Percentiles rank a stretch among this genome's conserved stretches.
These are phyloP conservation scores for Aspergillus steynii DNA, from an alignment of 495 filamentous ascomycete species.

Conservation along the genomic window DNA sequence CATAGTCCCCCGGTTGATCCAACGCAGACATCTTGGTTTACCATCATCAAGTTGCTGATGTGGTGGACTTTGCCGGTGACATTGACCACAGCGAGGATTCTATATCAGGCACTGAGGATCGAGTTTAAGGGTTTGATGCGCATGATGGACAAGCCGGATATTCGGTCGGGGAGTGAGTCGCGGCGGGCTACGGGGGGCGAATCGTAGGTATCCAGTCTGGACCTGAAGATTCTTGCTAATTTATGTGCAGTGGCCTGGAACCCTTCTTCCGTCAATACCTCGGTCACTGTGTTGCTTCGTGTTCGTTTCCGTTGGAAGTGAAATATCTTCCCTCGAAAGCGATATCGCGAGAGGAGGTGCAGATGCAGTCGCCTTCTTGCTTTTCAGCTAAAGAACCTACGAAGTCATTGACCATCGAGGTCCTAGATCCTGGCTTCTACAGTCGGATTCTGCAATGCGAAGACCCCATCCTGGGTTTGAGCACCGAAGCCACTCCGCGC, in stretches of 20 bases:
- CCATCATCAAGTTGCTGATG: slow-evolving; percentile 2
- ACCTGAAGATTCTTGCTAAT: background rate
- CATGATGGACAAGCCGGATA: slow-evolving; percentile 14
- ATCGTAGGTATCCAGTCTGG: slow-evolving; percentile 1
- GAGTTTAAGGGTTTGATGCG: slow-evolving; percentile 6
- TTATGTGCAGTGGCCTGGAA: slow-evolving; percentile 10
- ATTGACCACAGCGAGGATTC: slow-evolving; percentile 12
- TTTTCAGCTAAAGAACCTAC: background rate
- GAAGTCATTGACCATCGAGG: slow-evolving; percentile 10
- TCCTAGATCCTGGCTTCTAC: slow-evolving; percentile 14
- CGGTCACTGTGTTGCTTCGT: slow-evolving; percentile 3
- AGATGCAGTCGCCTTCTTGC: slow-evolving; percentile 11
- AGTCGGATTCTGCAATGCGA: slow-evolving; percentile 4
- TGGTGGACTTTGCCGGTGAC: slow-evolving; percentile 13
- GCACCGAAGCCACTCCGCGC: background rate
- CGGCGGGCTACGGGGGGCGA: slow-evolving; percentile 11
- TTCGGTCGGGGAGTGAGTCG: slow-evolving; percentile 13
- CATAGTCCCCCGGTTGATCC: slow-evolving; percentile 12
- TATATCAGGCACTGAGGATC: slow-evolving; percentile 13
- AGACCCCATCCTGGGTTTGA: background rate
- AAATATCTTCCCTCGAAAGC: slow-evolving; percentile 16
- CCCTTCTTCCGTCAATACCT: slow-evolving; percentile 17
- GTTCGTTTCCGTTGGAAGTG: slow-evolving; percentile 10
- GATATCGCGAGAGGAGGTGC: slow-evolving; percentile 12
- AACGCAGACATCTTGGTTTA: background rate